A percentile compares a stretch with the other conserved stretches of the same genome.
phyloP scores from a whole-genome alignment of 129 eudicot species.

The Logfia minima region DNA sequence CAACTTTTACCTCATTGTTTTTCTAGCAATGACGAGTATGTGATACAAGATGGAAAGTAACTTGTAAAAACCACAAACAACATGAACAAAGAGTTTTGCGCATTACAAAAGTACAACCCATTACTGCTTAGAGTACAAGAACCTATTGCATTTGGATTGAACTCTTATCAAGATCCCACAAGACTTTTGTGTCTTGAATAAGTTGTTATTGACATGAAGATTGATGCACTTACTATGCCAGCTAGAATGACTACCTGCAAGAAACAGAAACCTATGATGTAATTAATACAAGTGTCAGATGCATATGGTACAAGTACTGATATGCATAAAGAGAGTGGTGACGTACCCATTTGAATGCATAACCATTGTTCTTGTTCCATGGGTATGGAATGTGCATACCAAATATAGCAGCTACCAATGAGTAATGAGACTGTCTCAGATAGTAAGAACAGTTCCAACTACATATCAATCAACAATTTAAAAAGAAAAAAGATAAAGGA shows the following conservation, averaged over 20 bases:
- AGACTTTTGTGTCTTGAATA: conserved; percentile 89
- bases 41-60: background rate
- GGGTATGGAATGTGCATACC: conserved; percentile 91
- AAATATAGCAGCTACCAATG: conserved; percentile 79
- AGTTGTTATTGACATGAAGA: conserved; percentile 71
- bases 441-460: conserved; percentile 85
- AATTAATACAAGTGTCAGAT: background rate
- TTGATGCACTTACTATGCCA: conserved; percentile 51
- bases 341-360: conserved; percentile 79
- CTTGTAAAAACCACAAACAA: background rate
- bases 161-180: conserved; percentile 58
- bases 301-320: conserved; percentile 14
- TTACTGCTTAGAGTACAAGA: conserved; percentile 20
- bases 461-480: conserved; percentile 18
- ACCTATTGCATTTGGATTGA: conserved; percentile 15
- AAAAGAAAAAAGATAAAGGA: background rate
- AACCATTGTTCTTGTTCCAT: conserved; percentile 66
- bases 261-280: background rate
- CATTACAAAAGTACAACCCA: conserved; percentile 11
- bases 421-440: conserved; percentile 76
- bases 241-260: conserved; percentile 71
- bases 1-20: background rate
- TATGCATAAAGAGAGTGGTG: background rate
- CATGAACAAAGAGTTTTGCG: background rate
- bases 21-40: background rate